These are phyloP conservation scores for Vitellaria paradoxa DNA, from an alignment of 179 eudicot species.

Conservation along the genomic window DNA sequence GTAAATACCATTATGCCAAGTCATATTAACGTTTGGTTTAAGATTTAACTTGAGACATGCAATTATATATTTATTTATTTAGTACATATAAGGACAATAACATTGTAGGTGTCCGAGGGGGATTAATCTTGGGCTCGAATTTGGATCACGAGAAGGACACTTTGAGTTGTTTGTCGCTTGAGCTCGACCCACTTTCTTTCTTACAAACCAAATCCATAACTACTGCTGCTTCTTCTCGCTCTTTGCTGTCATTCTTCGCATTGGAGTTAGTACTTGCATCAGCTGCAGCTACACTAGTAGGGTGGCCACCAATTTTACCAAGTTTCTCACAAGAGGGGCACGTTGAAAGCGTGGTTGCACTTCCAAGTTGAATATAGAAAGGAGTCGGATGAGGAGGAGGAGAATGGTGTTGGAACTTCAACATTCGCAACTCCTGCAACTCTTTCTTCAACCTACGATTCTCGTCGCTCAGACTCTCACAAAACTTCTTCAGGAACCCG, in stretches of 20 bases:
- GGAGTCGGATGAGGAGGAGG: constrained; percentile 12
- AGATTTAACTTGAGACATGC: no score
- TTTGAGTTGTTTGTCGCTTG: no score
- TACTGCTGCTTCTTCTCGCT: neutral
- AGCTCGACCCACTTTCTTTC: no score
- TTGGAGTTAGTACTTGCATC: neutral
- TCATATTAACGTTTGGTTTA: no score
- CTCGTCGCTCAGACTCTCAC: constrained; percentile 33
- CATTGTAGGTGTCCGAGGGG: no score
- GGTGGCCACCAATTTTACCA: constrained; percentile 14
- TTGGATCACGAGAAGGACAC: no score
- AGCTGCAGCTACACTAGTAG: neutral
- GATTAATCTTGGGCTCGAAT: no score
- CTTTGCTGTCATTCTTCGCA: neutral
- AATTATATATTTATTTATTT: no score
- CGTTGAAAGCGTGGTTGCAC: constrained; percentile 17
- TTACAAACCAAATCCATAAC: neutral
- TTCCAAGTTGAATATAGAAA: constrained; percentile 18
- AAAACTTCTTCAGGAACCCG: constrained; percentile 28
- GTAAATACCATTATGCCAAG: no score
- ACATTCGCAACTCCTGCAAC: constrained; percentile 26
- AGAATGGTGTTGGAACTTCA: constrained; percentile 12
- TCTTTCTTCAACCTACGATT: constrained; percentile 38
- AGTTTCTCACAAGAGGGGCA: constrained; percentile 20
- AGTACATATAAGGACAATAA: no score